Evolutionary conservation across 805 yeast genomes (phyloP), one percentile per base, ranked within the genome.

Genomic region (Grigorovia transvaalensis): DNA sequence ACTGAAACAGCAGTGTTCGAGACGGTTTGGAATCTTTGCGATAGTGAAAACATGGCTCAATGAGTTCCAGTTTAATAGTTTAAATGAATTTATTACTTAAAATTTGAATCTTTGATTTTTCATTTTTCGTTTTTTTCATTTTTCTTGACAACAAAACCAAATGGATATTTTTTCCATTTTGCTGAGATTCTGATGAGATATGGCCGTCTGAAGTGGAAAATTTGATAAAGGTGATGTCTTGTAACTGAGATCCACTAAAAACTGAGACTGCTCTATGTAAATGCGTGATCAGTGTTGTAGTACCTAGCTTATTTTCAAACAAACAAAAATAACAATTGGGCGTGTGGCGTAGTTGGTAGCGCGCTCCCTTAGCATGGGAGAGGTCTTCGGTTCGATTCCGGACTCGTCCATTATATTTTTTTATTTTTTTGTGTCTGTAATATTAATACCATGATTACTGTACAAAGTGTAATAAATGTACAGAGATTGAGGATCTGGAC

Each of bases 1-100:
- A 79, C 74, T 3, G 86, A 74, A 47, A 82, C 62, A 17, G 82
- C 75, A 50, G 72, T 77, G 62, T 81, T 82, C 29, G 79, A 68
- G 13, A 77, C 71, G 9, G 70, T 69, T 60, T 82, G 88, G 9
- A 71, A 65, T 56, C 78, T 67, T 53, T 74, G 76, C 0, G 66
- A 46, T 13, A 72, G 59, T 1, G 77, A 74, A 52, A 68, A 74
- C 78, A 75, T 74, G n/a, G 12, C 15, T 8, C 17, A 38, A 38
- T 38, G 42, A 18, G 9, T 38, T 38, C 17, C 38, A 33, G 8
- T 33, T 12, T 33, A 12, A 33, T n/a, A n/a, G 15, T 7, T 38
- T 38, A 38, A 12, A 12, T 8, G 8, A 8, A 38, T 12, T 38
- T 15, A 3, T 38, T 38, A 8, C 12, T 38, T 13, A 7, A 15